Conservation (phyloP, 2,329 filamentous ascomycete species). For the Rutstroemia sp. region DNA sequence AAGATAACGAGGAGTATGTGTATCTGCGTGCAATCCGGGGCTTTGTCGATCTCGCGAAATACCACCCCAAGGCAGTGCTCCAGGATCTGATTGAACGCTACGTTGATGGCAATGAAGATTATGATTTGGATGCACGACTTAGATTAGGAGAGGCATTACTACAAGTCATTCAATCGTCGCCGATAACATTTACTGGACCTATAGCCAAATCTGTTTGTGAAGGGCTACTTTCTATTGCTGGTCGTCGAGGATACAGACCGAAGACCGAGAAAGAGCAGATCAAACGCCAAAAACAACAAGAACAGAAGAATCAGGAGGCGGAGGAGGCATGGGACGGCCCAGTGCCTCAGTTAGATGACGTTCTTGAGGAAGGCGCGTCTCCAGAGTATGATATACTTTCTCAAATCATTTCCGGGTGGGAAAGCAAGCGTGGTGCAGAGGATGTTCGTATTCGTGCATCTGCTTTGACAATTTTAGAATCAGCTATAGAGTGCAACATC, state of each 20-base stretch:
- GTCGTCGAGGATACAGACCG: slow-evolving; percentile 53
- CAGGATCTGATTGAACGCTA: slow-evolving; percentile 61
- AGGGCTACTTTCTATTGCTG: slow-evolving; percentile 55
- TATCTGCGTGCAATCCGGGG: slow-evolving; percentile 61
- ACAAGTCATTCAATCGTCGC: slow-evolving; percentile 55
- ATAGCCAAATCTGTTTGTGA: slow-evolving; percentile 45
- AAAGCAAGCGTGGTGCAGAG: slow-evolving; percentile 56
- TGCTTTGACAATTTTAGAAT: slow-evolving; percentile 57
- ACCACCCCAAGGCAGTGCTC: slow-evolving; percentile 54
- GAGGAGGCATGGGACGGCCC: slow-evolving; percentile 49
- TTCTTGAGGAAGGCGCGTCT: slow-evolving; percentile 14
- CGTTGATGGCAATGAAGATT: slow-evolving; percentile 53
- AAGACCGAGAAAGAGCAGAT: slow-evolving; percentile 51
- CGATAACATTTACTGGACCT: slow-evolving; percentile 47
- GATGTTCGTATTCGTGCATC: slow-evolving; percentile 65
- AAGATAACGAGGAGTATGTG: slow-evolving; percentile 64
- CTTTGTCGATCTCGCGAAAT: slow-evolving; percentile 50
- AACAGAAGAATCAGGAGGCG: slow-evolving; percentile 42
- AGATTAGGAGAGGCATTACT: slow-evolving; percentile 62
- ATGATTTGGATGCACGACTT: slow-evolving; percentile 54
- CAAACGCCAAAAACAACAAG: slow-evolving; percentile 41
- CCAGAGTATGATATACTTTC: slow-evolving; percentile 41
- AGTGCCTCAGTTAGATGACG: slow-evolving; percentile 41
- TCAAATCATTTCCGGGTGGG: slow-evolving; percentile 60
- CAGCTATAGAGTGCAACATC: slow-evolving; percentile 53